Evolutionary conservation across 1,139 yeast genomes (phyloP).

Genomic region (Yamadazyma dushanensis): DNA sequence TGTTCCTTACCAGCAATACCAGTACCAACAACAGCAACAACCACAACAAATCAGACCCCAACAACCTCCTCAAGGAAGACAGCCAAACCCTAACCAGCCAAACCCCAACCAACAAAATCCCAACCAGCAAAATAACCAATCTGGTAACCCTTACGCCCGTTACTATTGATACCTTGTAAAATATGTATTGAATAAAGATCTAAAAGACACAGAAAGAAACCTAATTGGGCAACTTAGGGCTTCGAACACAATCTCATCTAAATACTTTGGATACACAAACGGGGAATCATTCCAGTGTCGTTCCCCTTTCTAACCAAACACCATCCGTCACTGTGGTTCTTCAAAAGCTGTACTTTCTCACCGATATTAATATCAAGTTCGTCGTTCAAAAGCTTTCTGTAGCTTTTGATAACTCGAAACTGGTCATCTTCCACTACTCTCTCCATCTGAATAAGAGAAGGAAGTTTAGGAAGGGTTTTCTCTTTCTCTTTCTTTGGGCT

Average conservation of each 20-base stretch:
- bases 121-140: conserved; percentile 8
- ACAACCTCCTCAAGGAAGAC: conserved; percentile 12
- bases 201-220: background rate
- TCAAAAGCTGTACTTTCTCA: conserved; percentile 28
- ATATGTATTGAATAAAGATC: conserved; percentile 10
- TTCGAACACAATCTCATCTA: too few species aligned
- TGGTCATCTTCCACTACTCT: conserved; percentile 12
- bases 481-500: conserved; percentile 3
- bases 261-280: conserved; percentile 23
- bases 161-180: conserved; percentile 11
- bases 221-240: too few species aligned
- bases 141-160: conserved; percentile 14
- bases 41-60: conserved; percentile 9
- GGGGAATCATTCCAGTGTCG: conserved; percentile 36
- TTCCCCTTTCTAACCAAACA: conserved; percentile 25
- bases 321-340: conserved; percentile 43
- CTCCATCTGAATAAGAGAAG: conserved; percentile 18
- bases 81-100: conserved; percentile 10
- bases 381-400: conserved; percentile 30
- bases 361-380: conserved; percentile 35
- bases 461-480: conserved; percentile 18
- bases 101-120: conserved; percentile 6
- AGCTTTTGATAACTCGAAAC: conserved; percentile 27
- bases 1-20: conserved; percentile 15
- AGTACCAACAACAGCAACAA: conserved; percentile 13